phyloP scores from a whole-genome alignment of 129 eudicot species.

The Pittosporum tobira region DNA sequence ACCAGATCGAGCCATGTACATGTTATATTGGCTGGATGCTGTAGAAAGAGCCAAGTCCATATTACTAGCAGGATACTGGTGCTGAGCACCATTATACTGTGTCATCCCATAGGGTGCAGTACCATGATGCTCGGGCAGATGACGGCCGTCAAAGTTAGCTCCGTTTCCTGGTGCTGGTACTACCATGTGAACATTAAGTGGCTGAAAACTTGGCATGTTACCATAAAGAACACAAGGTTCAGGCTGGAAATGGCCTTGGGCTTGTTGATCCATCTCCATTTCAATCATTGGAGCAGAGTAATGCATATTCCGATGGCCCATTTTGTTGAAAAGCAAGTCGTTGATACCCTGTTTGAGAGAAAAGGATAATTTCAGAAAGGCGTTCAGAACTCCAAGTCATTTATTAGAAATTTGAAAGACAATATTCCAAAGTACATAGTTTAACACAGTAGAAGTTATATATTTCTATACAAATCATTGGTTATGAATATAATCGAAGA shows the following conservation, averaged over 20 bases:
- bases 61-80: slow-evolving; percentile 37
- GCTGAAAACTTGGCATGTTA: slow-evolving; percentile 41
- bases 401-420: too few species aligned
- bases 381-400: not conserved
- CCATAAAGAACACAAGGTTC: slow-evolving; percentile 47
- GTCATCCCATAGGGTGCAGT: slow-evolving; percentile 42
- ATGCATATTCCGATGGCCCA: slow-evolving; percentile 63
- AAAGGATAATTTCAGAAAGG: not conserved
- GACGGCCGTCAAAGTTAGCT: slow-evolving; percentile 35
- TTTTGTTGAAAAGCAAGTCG: slow-evolving; percentile 20
- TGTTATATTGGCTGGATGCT: slow-evolving; percentile 21
- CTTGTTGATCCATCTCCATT: slow-evolving; percentile 43
- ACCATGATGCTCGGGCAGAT: slow-evolving; percentile 48
- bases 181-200: slow-evolving; percentile 28
- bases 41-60: slow-evolving; percentile 26
- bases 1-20: slow-evolving; percentile 47
- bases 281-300: slow-evolving; percentile 44
- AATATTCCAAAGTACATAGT: too few species aligned
- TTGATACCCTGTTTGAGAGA: slow-evolving; percentile 26
- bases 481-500: not conserved
- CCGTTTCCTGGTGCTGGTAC: slow-evolving; percentile 40
- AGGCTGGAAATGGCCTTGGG: slow-evolving; percentile 38
- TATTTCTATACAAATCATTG: not conserved
- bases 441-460: too few species aligned
- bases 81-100: slow-evolving; percentile 39